A percentile compares a stretch with the other conserved stretches of the same genome.
These are phyloP conservation scores for Amanita rubescens DNA, from an alignment of 768 basidiomycete species.

Conservation along the genomic window DNA sequence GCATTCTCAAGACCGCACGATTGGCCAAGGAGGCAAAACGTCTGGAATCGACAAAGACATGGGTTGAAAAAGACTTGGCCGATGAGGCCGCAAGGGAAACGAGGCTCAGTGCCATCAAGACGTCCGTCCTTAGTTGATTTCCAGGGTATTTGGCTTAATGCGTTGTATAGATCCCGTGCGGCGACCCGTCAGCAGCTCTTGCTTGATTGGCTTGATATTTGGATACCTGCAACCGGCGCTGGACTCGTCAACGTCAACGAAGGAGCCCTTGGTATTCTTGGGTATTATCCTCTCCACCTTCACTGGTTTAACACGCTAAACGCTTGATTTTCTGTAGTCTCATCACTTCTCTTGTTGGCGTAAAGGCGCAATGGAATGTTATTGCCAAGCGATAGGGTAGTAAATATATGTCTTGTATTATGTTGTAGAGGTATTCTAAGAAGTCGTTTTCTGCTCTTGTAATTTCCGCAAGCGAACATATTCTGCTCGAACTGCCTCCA, in stretches of 20 bases:
- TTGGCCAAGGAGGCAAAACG: conserved; percentile 53
- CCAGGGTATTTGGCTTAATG: background rate
- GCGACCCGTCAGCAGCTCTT: conserved; percentile 72
- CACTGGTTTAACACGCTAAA: background rate
- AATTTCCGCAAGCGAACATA: conserved; percentile 61
- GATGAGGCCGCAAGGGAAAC: conserved; percentile 59
- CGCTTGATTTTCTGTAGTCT: conserved; percentile 36
- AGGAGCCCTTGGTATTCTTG: conserved; percentile 76
- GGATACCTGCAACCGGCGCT: conserved; percentile 81
- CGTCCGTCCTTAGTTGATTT: conserved; percentile 30
- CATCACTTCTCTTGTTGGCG: conserved; percentile 64
- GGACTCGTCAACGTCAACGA: conserved; percentile 76
- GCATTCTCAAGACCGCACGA: conserved; percentile 60
- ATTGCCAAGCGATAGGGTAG: conserved; percentile 38
- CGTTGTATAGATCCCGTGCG: conserved; percentile 44
- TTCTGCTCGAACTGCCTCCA: conserved; percentile 65
- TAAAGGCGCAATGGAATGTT: conserved; percentile 57
- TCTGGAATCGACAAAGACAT: conserved; percentile 34
- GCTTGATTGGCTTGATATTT: conserved; percentile 81
- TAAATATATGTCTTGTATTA: background rate
- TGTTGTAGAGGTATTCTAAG: background rate
- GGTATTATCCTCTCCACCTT: conserved; percentile 38
- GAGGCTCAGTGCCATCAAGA: conserved; percentile 47
- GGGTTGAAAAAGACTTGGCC: conserved; percentile 63
- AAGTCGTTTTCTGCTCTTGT: conserved; percentile 12